Evolutionary conservation across 139 green algal genomes (phyloP).

Genomic region (Coelastrella sp.): DNA sequence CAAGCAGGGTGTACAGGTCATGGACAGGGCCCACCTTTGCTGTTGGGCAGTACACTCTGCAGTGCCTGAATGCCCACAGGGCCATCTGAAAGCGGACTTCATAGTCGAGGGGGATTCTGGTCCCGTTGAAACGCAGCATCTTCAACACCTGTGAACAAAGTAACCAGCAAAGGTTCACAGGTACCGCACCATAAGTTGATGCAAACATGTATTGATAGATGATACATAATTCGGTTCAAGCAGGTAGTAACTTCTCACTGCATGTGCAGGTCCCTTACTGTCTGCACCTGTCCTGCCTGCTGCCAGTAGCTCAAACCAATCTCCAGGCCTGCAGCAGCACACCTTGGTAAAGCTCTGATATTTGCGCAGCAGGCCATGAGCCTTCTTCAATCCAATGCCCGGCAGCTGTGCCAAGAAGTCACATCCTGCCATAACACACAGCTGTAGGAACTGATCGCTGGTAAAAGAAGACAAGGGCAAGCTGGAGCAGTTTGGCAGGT

Average conservation of each 20-base stretch:
- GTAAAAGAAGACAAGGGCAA: conserved; percentile 74
- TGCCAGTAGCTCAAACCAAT: background rate
- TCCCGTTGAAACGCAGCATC: conserved; percentile 83
- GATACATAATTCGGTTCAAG: too few relatives aligned
- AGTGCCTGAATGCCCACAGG: conserved; percentile 94
- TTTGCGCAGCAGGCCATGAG: conserved; percentile 81
- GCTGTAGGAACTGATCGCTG: conserved; percentile 90
- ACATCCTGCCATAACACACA: conserved; percentile 97
- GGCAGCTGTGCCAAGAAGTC: conserved; percentile 91
- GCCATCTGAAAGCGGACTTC: conserved; percentile 87
- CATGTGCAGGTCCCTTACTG: background rate
- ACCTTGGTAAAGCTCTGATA: conserved; percentile 80
- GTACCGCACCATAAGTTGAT: background rate
- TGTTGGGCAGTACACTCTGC: conserved; percentile 58
- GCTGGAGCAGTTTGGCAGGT: conserved; percentile 63
- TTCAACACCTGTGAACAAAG: conserved; percentile 43
- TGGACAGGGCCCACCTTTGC: conserved; percentile 6
- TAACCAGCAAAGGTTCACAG: too few relatives aligned
- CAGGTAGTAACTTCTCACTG: background rate
- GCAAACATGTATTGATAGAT: background rate
- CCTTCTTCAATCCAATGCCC: conserved; percentile 93
- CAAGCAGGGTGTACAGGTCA: background rate
- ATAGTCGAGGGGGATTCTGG: conserved; percentile 83
- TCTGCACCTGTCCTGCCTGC: background rate
- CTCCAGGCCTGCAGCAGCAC: background rate